Evolutionary conservation across 129 eudicot species (phyloP), one percentile per base, ranked within the genome.

Genomic region (Flaveria ramosissima): DNA sequence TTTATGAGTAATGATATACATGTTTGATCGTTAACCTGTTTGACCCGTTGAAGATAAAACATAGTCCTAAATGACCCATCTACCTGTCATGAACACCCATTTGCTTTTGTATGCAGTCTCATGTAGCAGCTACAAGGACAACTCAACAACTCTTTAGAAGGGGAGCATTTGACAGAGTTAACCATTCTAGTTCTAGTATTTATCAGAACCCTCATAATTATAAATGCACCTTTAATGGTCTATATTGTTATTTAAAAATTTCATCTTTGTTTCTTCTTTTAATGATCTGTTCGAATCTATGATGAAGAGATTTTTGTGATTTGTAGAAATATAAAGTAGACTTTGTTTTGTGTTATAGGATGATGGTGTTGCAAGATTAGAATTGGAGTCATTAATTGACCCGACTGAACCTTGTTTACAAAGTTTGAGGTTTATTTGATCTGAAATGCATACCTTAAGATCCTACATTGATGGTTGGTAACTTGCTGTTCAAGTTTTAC

Each of bases 301-400:
- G 61, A 61, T 24, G 41, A 36, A 36, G 30, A 66, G 46, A 68
- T 56, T 77, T 30, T 77, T 68, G 69, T 69, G 76, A 56, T 75
- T 45, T 78, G 57, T 70, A 78, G 76, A 78, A 69, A 24, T 57
- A 78, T 57, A 70, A 77, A 69, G 76, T 69, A 67, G 81, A 67
- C 56, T 68, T 8, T 5, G 61, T 75, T 62, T n/a, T 9, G 4
- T 27, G 15, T 72, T 4, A 13, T 32, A 3, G 76, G 30, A 3
- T 55, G 50, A 52, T 66, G 71, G 17, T 66, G 50, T 19, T 39
- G 47, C 71, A 53, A 72, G 53, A 56, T 1, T 55, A 13, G 53
- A 72, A 53, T 11, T 57, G 68, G 13, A 45, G 45, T 15, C 19
- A 63, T 74, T 26, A 64, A 63, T 63, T 17, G 17, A 62, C 14